Percentiles rank a stretch among this genome's conserved stretches.
Conservation (phyloP, 495 filamentous ascomycete species). For the Penicillium tannophilum region DNA sequence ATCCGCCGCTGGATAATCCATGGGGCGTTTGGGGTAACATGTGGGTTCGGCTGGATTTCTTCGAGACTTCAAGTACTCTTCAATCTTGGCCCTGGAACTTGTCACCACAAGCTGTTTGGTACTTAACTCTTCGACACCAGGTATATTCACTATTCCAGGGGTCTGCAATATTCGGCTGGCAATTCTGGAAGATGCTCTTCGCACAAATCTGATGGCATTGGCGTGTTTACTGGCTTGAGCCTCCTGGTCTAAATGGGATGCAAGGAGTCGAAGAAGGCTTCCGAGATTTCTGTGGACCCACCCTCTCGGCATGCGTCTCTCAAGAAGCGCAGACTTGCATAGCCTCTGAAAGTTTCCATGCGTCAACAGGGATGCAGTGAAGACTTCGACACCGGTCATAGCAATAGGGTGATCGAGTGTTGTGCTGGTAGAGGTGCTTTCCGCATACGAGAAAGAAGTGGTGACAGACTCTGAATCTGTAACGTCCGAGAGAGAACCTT, state of each 20-base stretch:
- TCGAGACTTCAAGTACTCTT: background rate
- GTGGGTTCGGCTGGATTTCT: background rate
- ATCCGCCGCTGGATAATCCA: too few relatives aligned
- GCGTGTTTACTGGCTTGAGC: background rate
- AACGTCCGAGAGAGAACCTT: background rate
- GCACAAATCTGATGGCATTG: slow-evolving; percentile 1
- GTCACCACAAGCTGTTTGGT: background rate
- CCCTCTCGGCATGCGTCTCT: background rate
- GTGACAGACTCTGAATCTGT: background rate
- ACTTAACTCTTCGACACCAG: background rate
- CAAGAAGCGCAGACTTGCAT: slow-evolving; percentile 1
- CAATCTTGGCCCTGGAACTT: background rate
- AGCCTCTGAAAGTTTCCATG: background rate
- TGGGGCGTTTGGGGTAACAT: too few relatives aligned
- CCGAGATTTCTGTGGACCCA: background rate
- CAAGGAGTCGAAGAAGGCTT: background rate
- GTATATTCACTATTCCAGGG: too few relatives aligned
- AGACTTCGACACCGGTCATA: background rate
- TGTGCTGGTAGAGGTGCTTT: background rate
- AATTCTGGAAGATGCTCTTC: slow-evolving; percentile 1
- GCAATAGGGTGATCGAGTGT: background rate
- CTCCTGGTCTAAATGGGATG: background rate
- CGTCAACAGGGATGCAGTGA: background rate
- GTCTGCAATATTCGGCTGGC: background rate
- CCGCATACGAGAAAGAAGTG: background rate